Conservation (phyloP, 768 basidiomycete species). For the Termitomyces sp. region DNA sequence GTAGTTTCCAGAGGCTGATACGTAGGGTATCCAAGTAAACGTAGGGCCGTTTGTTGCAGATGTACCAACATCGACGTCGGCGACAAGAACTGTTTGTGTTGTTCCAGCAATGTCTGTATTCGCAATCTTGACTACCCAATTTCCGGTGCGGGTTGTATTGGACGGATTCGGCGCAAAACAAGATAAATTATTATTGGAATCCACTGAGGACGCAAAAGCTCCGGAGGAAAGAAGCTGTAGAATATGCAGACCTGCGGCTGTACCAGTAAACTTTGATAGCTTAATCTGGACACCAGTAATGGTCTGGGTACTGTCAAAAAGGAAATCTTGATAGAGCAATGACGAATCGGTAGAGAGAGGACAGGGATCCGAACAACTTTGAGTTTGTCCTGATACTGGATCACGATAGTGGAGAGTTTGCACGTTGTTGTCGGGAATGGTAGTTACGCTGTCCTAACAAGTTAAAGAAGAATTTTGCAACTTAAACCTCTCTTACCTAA, state of each 20-base stretch:
- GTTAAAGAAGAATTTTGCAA: constrained; percentile 1
- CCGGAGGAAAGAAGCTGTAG: constrained; percentile 92
- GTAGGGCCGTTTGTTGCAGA: constrained; percentile 60
- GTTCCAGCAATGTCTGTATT: constrained; percentile 81
- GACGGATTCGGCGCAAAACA: constrained; percentile 81
- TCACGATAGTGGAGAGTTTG: constrained; percentile 77
- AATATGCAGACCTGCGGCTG: constrained; percentile 79
- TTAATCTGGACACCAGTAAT: constrained; percentile 90
- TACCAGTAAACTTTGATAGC: constrained; percentile 71
- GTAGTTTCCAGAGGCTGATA: constrained; percentile 87
- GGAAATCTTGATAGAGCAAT: constrained; percentile 89
- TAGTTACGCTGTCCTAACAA: constrained; percentile 58
- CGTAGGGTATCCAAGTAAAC: constrained; percentile 88
- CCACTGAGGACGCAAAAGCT: constrained; percentile 78
- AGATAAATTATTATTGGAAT: constrained; percentile 54
- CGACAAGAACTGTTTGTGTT: constrained; percentile 66
- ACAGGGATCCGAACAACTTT: constrained; percentile 75
- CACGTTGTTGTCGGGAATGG: constrained; percentile 86
- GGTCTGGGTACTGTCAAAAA: constrained; percentile 59
- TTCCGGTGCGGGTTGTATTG: constrained; percentile 60
- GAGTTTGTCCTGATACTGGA: constrained; percentile 66
- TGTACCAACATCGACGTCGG: constrained; percentile 64
- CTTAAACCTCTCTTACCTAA: constrained; percentile 55
- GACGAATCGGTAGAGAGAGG: constrained; percentile 76
- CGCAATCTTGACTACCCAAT: constrained; percentile 63